Conservation (phyloP, 495 filamentous ascomycete species). For the Lophiotrema nucula region DNA sequence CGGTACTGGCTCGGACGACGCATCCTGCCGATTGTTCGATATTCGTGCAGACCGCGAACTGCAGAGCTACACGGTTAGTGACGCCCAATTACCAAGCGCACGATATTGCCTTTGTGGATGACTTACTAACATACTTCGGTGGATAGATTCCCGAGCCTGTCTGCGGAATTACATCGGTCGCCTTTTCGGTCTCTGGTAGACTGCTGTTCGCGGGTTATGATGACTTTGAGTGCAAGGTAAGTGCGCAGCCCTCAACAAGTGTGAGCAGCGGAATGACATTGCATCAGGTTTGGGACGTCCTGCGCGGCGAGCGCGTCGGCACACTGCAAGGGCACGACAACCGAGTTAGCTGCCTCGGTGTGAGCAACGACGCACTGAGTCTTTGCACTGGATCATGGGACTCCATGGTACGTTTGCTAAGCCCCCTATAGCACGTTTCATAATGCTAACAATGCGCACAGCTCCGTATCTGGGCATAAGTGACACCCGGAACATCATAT, state of each 20-base stretch:
- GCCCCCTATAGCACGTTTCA: constrained; percentile 15
- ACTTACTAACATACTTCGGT: constrained; percentile 23
- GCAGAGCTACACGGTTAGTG: constrained; percentile 88
- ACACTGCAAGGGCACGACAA: constrained; percentile 97
- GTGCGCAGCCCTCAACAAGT: too few relatives aligned
- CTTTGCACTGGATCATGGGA: constrained; percentile 99
- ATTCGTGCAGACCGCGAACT: constrained; percentile 95
- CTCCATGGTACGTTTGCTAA: constrained; percentile 73
- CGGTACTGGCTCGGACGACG: constrained; percentile 96
- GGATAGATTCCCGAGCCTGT: constrained; percentile 89
- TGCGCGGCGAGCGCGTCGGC: constrained; percentile 94
- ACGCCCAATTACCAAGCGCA: constrained; percentile 1
- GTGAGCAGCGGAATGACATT: too few relatives aligned
- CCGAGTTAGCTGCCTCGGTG: constrained; percentile 94
- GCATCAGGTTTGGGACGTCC: constrained; percentile 94
- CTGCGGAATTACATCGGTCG: constrained; percentile 97
- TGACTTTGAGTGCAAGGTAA: constrained; percentile 99
- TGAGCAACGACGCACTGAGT: constrained; percentile 98
- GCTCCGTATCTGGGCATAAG: constrained; percentile 44
- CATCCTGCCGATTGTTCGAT: constrained; percentile 95
- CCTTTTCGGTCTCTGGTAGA: constrained; percentile 94
- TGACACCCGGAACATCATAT: constrained; percentile 7
- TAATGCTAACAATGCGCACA: constrained; percentile 26
- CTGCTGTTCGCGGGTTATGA: constrained; percentile 97
- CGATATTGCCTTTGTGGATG: background rate